Conservation (phyloP, 106 monocot genomes). For the Dendrobium chrysotoxum region DNA sequence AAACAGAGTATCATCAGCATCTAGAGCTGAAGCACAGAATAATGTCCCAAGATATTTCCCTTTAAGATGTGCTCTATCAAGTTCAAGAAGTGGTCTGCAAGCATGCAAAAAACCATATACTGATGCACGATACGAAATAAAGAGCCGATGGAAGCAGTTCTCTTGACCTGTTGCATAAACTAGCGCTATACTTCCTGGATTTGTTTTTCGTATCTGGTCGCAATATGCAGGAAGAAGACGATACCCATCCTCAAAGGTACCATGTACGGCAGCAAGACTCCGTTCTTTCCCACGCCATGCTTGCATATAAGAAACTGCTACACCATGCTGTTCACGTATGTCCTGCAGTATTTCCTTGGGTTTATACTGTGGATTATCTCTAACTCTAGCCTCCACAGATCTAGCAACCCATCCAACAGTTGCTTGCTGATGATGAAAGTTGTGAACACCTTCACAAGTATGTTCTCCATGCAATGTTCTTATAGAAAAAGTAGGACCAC, state of each 20-base stretch:
- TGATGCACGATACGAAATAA: conserved; percentile 74
- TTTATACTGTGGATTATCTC: conserved; percentile 86
- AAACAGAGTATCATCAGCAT: conserved; percentile 62
- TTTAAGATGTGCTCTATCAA: conserved; percentile 82
- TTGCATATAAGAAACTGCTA: conserved; percentile 97
- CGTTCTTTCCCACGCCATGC: conserved; percentile 98
- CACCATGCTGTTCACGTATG: conserved; percentile 87
- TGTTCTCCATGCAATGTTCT: conserved; percentile 83
- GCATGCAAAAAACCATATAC: conserved; percentile 86
- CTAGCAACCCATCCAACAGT: conserved; percentile 98
- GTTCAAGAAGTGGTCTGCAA: conserved; percentile 85
- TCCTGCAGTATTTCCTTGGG: conserved; percentile 97
- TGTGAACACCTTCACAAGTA: conserved; percentile 78
- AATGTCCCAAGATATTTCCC: conserved; percentile 91
- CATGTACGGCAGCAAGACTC: conserved; percentile 92
- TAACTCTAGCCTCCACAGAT: conserved; percentile 76
- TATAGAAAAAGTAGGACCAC: conserved; percentile 83
- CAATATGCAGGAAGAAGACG: conserved; percentile 85
- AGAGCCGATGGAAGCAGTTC: conserved; percentile 83
- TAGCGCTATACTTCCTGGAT: conserved; percentile 83
- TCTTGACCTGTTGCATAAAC: conserved; percentile 66
- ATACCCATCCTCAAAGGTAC: conserved; percentile 91
- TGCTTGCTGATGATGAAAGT: conserved; percentile 94
- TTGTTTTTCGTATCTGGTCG: conserved; percentile 65
- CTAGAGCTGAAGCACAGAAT: conserved; percentile 87